A percentile compares a stretch with the other conserved stretches of the same genome.
These are phyloP conservation scores for Backusella tuberculispora DNA, from an alignment of 192 early-diverging fungal species.

Conservation along the genomic window DNA sequence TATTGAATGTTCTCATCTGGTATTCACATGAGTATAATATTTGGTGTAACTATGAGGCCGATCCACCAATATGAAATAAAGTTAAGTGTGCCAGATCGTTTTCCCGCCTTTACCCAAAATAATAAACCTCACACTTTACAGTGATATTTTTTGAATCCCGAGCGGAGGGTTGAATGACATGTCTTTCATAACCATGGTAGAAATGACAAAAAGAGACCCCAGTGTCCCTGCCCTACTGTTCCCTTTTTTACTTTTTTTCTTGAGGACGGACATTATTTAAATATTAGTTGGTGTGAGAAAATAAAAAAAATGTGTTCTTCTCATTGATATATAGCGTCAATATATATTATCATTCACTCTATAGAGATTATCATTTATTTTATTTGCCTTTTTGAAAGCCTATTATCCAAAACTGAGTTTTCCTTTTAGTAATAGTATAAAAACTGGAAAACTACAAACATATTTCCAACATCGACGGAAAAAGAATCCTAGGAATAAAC, in stretches of 20 bases:
- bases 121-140: background rate
- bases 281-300: conserved; percentile 6
- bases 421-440: background rate
- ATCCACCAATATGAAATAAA: background rate
- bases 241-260: background rate
- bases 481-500: background rate
- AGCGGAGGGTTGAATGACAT: background rate
- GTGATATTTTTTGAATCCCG: background rate
- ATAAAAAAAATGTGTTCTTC: background rate
- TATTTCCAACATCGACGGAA: background rate
- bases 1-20: background rate
- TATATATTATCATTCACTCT: background rate
- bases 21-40: background rate
- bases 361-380: background rate
- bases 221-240: background rate
- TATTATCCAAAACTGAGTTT: background rate
- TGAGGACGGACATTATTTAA: background rate
- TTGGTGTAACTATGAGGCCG: background rate
- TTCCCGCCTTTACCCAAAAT: background rate
- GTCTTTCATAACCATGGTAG: background rate
- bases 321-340: background rate
- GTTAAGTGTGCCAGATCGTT: background rate
- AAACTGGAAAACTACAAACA: background rate
- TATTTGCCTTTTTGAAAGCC: background rate
- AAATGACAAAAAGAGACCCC: background rate